phyloP scores from a whole-genome alignment of 2,329 filamentous ascomycete species.

The Neodidymelliopsis sp. region DNA sequence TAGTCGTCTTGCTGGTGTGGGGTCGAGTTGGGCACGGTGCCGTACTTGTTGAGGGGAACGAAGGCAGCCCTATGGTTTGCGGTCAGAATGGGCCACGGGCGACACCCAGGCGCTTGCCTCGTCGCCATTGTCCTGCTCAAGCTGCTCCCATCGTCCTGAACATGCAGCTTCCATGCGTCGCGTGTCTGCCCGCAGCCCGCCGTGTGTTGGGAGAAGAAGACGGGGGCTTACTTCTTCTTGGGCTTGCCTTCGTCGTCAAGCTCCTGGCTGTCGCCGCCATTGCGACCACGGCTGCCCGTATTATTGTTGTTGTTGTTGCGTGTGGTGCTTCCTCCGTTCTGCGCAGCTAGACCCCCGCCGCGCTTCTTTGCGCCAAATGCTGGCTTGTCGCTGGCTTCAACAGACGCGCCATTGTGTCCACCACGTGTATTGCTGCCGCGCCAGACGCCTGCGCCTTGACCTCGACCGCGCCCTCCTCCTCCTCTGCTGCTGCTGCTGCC shows the following conservation, averaged over 20 bases:
- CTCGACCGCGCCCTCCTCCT: conserved; percentile 30
- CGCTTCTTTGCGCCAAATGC: conserved; percentile 15
- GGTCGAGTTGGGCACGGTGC: conserved; percentile 27
- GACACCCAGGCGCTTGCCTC: conserved; percentile 15
- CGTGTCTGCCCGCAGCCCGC: conserved; percentile 2
- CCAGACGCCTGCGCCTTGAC: conserved; percentile 19
- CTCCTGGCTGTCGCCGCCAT: conserved; percentile 6
- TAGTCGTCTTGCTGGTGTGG: conserved; percentile 36
- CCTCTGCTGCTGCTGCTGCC: conserved; percentile 30
- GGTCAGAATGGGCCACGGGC: conserved; percentile 36
- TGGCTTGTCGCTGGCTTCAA: conserved; percentile 9
- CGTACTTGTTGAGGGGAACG: conserved; percentile 8
- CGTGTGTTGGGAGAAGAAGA: conserved; percentile 6
- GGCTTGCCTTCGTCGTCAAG: conserved; percentile 8
- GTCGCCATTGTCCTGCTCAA: background rate
- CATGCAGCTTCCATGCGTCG: background rate
- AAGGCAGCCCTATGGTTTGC: conserved; percentile 14
- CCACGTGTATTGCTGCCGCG: conserved; percentile 23
- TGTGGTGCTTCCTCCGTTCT: background rate
- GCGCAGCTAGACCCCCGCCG: conserved; percentile 9
- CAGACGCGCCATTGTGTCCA: conserved; percentile 21
- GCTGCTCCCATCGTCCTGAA: too few relatives aligned
- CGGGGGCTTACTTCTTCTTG: conserved; percentile 11
- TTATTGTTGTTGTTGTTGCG: conserved; percentile 14
- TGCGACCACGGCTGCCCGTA: too few relatives aligned